A percentile compares a stretch with the other conserved stretches of the same genome.
These are phyloP conservation scores for Ganoderma meredithae DNA, from an alignment of 1,284 basidiomycete species.

Conservation along the genomic window DNA sequence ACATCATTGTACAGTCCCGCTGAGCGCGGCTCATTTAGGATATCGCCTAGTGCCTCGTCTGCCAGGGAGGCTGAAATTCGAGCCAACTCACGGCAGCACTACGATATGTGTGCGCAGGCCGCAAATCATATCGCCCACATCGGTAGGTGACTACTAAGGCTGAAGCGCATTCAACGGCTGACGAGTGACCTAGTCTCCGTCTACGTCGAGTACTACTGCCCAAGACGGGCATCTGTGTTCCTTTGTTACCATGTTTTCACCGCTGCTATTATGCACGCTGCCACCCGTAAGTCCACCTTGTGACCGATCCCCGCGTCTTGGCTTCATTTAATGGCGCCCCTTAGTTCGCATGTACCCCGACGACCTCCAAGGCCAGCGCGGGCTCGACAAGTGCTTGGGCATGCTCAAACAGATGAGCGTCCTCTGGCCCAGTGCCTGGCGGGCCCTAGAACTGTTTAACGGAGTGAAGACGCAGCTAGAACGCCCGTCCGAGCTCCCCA, in stretches of 20 bases:
- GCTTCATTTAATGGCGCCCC: background rate
- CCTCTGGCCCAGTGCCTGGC: conserved; percentile 80
- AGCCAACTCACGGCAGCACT: conserved; percentile 66
- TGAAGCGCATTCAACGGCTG: background rate
- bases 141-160: conserved; percentile 47
- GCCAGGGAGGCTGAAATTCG: conserved; percentile 58
- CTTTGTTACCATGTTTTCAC: conserved; percentile 85
- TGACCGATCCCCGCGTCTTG: background rate
- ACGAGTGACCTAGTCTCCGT: conserved; percentile 50
- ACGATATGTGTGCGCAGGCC: conserved; percentile 74
- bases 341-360: conserved; percentile 67
- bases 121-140: conserved; percentile 84
- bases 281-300: conserved; percentile 55
- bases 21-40: conserved; percentile 10
- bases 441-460: conserved; percentile 76
- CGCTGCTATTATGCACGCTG: conserved; percentile 84
- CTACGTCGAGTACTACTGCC: conserved; percentile 69
- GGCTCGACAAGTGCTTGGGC: conserved; percentile 74
- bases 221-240: conserved; percentile 75
- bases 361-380: conserved; percentile 73
- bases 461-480: conserved; percentile 62
- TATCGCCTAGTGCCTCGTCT: conserved; percentile 32
- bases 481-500: conserved; percentile 22
- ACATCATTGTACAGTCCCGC: background rate
- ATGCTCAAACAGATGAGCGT: conserved; percentile 73